phyloP scores from a whole-genome alignment of 139 green algal genomes.

The Chlorella sp. region DNA sequence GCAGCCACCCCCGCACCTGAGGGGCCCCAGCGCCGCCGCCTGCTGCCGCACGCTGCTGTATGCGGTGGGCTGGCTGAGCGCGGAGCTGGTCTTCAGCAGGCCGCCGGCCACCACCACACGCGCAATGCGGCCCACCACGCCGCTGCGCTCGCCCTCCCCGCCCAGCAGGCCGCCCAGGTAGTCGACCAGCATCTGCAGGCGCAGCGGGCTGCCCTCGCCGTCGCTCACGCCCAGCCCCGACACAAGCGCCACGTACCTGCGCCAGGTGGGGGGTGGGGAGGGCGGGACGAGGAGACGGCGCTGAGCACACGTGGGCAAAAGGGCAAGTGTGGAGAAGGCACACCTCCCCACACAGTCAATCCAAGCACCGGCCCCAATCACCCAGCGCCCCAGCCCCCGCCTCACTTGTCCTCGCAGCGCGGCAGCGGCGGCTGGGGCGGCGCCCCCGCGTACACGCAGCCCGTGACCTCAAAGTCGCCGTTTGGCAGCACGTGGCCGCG shows the following conservation, averaged over 20 bases:
- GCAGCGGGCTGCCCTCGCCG: constrained; percentile 30
- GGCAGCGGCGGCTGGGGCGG: constrained; percentile 54
- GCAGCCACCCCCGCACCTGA: constrained; percentile 37
- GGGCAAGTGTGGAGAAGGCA: background rate
- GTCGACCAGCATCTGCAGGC: constrained; percentile 82
- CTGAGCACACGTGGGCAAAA: background rate
- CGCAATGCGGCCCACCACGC: constrained; percentile 57
- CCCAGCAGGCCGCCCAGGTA: constrained; percentile 86
- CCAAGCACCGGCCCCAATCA: no score
- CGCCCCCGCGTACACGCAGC: constrained; percentile 43
- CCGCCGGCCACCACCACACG: constrained; percentile 81
- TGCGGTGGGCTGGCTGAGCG: constrained; percentile 60
- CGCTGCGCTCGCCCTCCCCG: constrained; percentile 60
- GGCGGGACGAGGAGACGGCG: background rate
- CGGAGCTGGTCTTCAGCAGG: constrained; percentile 46
- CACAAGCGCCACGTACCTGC: constrained; percentile 88
- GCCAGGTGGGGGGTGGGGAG: background rate
- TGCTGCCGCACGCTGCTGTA: constrained; percentile 65
- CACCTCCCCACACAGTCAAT: no score
- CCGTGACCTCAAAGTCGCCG: constrained; percentile 78
- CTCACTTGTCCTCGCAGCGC: constrained; percentile 19
- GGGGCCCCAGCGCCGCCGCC: constrained; percentile 52
- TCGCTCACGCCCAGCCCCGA: constrained; percentile 89
- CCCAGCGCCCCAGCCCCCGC: background rate
- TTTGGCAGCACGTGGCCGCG: constrained; percentile 64